Evolutionary conservation across 257 asterid species (phyloP), one percentile per base, ranked within the genome.

Genomic region (Fraxinus quadrangulata): DNA sequence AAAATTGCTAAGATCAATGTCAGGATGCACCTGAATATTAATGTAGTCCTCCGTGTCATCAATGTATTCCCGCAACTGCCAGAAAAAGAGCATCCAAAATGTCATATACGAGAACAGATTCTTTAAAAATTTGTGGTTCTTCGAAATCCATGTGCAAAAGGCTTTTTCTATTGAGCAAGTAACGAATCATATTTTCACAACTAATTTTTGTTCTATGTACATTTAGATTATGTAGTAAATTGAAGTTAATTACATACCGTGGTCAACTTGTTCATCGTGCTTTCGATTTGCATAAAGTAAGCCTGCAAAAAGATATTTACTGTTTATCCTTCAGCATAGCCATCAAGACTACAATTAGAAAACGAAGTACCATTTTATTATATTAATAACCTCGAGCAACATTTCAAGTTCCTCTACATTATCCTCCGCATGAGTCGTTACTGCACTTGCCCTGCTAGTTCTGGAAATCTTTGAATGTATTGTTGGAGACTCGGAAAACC

Each of bases 41-140:
- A 95, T 93, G 83, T 95, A 95, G 80, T 94, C 99, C 84, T 94
- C 98, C 2, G 98, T 92, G 87, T 94, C 98, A 66, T 92, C 96
- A 33, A 91, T 93, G 76, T 95, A 93, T 76, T 95, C 98, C 76
- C 96, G 81, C 85, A 95, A 75, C 99, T 95, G 91, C 74, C 82
- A 76, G 56, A 17, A 76, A 70, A 42, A 30, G 59, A 45, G 26
- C 16, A 54, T 7, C 8, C 6, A 23, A 11, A 56, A 19, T n/a
- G 66, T 56, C 3, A 19, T 56, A 21, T 5, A n/a, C 12, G 4
- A 19, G 9, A n/a, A 56, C 66, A 56, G 16, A 56, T 56, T n/a
- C 28, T 56, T 21, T 54, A 54, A 56, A 49, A 14, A 21, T 16
- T 47, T 39, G 26, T 40, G 12, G 51, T 66, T 21, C 34, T 14